Evolutionary conservation across 2,329 filamentous ascomycete species (phyloP).

Genomic region (Thelonectria olida): DNA sequence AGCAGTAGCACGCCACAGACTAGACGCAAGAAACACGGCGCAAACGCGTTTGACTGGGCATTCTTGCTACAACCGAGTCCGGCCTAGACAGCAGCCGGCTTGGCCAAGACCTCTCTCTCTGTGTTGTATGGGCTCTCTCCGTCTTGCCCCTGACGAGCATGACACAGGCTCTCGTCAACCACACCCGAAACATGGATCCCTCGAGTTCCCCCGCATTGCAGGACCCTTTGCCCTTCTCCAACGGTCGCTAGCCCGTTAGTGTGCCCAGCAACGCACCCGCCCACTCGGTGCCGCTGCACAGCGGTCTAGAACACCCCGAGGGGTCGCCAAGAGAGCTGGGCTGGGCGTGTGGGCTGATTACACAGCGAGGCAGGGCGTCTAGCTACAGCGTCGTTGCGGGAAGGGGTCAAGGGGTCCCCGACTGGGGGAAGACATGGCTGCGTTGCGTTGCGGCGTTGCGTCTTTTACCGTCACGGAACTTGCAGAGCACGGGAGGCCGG

Average conservation of each 20-base stretch:
- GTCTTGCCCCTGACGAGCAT: conserved; percentile 2
- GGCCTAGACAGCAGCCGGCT: conserved; percentile 8
- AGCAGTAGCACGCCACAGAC: no score
- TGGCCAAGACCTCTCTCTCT: neutral
- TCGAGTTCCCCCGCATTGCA: conserved; percentile 12
- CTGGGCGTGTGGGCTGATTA: conserved; percentile 9
- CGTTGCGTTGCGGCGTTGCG: neutral
- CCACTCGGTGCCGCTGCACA: neutral
- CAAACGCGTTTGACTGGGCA: neutral
- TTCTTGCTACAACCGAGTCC: neutral
- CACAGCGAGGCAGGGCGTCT: neutral
- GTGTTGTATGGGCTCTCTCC: neutral
- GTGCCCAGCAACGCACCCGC: neutral
- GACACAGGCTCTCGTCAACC: neutral
- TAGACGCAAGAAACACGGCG: no score
- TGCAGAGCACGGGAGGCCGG: no score
- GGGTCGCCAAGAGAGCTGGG: neutral
- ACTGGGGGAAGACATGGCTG: neutral
- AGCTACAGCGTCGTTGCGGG: neutral
- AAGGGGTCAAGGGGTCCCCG: neutral
- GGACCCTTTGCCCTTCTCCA: neutral
- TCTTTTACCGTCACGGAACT: no score
- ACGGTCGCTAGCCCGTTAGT: neutral
- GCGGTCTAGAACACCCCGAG: neutral
- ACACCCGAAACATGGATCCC: conserved; percentile 5